phyloP scores from a whole-genome alignment of 1,139 yeast species.

The Hemisphaericaspora xylanilytica region DNA sequence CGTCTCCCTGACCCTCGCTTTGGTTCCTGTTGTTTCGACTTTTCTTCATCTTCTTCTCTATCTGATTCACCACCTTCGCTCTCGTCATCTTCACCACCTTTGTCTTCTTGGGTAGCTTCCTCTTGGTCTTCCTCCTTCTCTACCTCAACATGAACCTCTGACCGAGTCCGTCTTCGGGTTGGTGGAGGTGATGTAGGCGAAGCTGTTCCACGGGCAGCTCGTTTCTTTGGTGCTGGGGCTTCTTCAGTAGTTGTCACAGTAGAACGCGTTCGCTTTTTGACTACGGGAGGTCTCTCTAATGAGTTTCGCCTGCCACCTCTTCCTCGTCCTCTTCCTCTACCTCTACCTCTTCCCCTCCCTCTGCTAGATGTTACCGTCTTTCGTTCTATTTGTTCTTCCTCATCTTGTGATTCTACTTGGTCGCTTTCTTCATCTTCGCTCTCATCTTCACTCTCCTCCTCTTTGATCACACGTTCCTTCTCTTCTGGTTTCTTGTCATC shows the following conservation, averaged over 20 bases:
- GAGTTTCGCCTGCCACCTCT: conserved; percentile 16
- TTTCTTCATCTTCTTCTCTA: conserved; percentile 7
- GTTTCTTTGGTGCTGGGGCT: conserved; percentile 13
- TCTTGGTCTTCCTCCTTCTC: conserved; percentile 16
- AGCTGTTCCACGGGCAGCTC: conserved; percentile 8
- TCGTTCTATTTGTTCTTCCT: conserved; percentile 17
- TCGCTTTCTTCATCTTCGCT: conserved; percentile 3
- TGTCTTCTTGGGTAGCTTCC: conserved; percentile 1
- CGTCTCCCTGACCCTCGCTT: background rate
- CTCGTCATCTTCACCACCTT: conserved; percentile 13
- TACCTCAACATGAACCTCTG: conserved; percentile 25
- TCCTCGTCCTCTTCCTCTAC: conserved; percentile 6
- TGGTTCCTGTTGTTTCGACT: conserved; percentile 1
- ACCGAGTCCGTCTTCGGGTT: conserved; percentile 23
- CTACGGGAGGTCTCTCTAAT: conserved; percentile 14
- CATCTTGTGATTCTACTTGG: conserved; percentile 3
- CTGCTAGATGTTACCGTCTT: conserved; percentile 9
- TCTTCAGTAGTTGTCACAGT: conserved; percentile 20
- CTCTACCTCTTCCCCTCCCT: conserved; percentile 4
- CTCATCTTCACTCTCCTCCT: background rate
- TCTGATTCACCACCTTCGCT: conserved; percentile 11
- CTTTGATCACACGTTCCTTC: conserved; percentile 4
- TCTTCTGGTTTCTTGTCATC: conserved; percentile 3
- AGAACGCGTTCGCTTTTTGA: conserved; percentile 31
- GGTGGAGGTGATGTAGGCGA: conserved; percentile 17